phyloP scores from a whole-genome alignment of 202 grass and related monocot species.

The Zoysia matrella region DNA sequence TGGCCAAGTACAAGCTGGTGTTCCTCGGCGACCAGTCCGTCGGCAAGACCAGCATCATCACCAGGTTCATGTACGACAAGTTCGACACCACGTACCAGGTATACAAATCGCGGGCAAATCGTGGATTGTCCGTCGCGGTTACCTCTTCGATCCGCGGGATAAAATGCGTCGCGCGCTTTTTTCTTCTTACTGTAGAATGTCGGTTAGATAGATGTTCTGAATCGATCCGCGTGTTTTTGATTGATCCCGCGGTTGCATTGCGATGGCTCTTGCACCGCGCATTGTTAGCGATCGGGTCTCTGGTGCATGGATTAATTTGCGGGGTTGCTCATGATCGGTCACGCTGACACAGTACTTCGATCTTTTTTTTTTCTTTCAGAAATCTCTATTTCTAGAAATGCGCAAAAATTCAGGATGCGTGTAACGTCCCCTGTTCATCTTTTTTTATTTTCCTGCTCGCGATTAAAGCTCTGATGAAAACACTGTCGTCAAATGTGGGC shows the following conservation, averaged over 20 bases:
- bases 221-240: not conserved
- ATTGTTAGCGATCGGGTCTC: not conserved
- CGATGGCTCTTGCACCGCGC: not conserved
- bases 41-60: constrained; percentile 58
- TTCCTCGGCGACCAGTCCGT: no score
- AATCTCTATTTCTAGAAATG: not conserved
- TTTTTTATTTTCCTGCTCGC: not conserved
- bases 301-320: not conserved
- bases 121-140: not conserved
- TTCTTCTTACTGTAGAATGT: not conserved
- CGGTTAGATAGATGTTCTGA: not conserved
- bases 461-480: not conserved
- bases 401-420: not conserved
- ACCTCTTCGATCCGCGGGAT: not conserved
- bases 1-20: constrained; percentile 72
- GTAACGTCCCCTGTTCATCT: not conserved
- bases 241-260: not conserved
- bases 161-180: not conserved
- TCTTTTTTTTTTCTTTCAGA: not conserved
- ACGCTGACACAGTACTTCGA: not conserved
- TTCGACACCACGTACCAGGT: constrained; percentile 80
- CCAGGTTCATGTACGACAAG: constrained; percentile 83
- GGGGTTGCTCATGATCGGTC: not conserved
- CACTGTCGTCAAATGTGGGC: not conserved
- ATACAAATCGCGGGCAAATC: not conserved